Evolutionary conservation across 495 filamentous ascomycete genomes (phyloP), one percentile per base, ranked within the genome.

Genomic region (Pyronema omphalodes): DNA sequence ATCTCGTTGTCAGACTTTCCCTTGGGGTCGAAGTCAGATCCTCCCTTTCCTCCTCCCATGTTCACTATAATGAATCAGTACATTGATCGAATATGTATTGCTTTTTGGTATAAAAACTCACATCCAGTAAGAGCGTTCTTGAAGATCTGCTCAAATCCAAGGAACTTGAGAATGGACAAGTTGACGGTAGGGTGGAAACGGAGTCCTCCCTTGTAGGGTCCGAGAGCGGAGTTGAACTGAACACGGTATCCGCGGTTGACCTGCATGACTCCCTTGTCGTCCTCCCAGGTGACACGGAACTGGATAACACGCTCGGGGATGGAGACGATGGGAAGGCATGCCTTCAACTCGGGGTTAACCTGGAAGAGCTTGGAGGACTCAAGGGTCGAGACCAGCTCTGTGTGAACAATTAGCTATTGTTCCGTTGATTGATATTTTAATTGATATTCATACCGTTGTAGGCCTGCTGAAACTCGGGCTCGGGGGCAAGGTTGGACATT

Each of bases 121-220:
- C 85, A 71, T 59, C 91, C 91, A 57, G 91, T 96, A 62, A 98
- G 74, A 58, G 91, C 91, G 88, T 98, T 98, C 81, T 98, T 98
- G 77, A 98, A 95, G 72, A 86, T 91, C 76, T 98, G 91, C 81
- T 98, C 91, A 68, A 96, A 95, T 53, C 89, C 91, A 62, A 98
- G 76, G 76, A 96, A 96, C 74, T 98, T 98, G 58, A 98, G 77
- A 66, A 98, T 88, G 60, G 85, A 93, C 55, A 98, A 76, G 74
- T 98, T 98, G 71, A 98, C 91, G 12, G 84, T 79, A 52, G 89
- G 91, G 68, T 98, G 91, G 74, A 98, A 89, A 54, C 91, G 76
- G 59, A 96, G 80, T 65, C 91, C 91, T 58, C 91, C 91, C 77
- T 98, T 98, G 81, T 94, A 98, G 37, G 91, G 91, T 51, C 91